Percentiles rank a stretch among this genome's conserved stretches.
phyloP scores from a whole-genome alignment of 768 basidiomycete genomes.

The Russula sp. region DNA sequence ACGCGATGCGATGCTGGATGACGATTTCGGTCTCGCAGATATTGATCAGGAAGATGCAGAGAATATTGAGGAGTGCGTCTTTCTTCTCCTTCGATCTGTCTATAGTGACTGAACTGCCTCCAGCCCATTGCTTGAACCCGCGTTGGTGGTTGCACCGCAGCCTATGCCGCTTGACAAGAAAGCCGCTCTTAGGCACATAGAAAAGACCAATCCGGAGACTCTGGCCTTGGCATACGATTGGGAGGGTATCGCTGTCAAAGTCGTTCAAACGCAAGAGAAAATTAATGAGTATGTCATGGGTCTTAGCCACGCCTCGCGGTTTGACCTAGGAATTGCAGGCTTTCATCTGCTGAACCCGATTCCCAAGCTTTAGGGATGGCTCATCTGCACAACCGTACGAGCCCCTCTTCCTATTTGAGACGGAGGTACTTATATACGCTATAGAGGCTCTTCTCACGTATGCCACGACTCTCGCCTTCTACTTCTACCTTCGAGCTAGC shows the following conservation, averaged over 20 bases:
- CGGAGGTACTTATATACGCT: background rate
- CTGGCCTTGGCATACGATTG: conserved; percentile 80
- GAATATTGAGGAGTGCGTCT: conserved; percentile 25
- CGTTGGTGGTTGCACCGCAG: conserved; percentile 31
- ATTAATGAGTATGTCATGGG: conserved; percentile 39
- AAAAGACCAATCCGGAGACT: conserved; percentile 71
- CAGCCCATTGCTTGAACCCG: conserved; percentile 38
- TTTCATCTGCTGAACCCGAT: conserved; percentile 44
- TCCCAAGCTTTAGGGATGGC: conserved; percentile 61
- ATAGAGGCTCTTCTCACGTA: conserved; percentile 89
- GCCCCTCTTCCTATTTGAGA: background rate
- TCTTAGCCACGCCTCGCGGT: background rate
- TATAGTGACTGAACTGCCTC: background rate
- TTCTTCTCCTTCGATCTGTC: background rate
- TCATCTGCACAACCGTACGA: conserved; percentile 86
- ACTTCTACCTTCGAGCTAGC: conserved; percentile 76
- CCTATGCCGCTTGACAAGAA: conserved; percentile 51
- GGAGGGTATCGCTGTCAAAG: conserved; percentile 57
- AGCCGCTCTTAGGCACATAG: conserved; percentile 56
- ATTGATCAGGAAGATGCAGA: conserved; percentile 35
- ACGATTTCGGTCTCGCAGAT: conserved; percentile 81
- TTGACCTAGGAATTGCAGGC: conserved; percentile 33
- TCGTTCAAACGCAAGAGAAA: conserved; percentile 51
- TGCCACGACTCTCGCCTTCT: conserved; percentile 85
- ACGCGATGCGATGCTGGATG: conserved; percentile 63